Conservation (phyloP, 257 asterid species). For the Sherardia arvensis region DNA sequence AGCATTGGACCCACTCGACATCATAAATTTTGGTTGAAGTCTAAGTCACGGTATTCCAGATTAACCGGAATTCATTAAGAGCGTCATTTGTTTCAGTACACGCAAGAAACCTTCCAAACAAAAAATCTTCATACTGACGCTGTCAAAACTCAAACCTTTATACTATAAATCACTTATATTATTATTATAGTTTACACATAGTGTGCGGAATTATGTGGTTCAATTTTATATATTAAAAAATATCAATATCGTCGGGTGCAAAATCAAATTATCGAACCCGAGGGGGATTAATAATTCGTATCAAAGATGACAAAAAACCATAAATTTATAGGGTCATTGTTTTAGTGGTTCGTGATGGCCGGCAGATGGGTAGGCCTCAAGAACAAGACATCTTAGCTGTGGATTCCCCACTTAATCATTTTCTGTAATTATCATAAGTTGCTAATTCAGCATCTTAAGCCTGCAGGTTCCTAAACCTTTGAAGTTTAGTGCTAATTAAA, state of each 20-base stretch:
- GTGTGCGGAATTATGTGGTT: background rate
- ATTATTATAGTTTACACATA: background rate
- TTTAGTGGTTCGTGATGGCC: background rate
- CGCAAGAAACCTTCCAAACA: too few relatives aligned
- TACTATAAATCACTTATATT: too few relatives aligned
- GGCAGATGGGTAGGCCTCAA: background rate
- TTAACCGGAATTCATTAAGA: too few relatives aligned
- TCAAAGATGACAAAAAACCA: background rate
- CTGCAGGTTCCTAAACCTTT: background rate
- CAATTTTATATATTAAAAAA: background rate
- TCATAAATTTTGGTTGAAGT: too few relatives aligned
- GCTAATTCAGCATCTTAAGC: background rate
- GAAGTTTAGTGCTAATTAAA: constrained; percentile 8
- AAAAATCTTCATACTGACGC: too few relatives aligned
- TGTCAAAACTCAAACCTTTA: too few relatives aligned
- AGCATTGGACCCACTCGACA: too few relatives aligned
- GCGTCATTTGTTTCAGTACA: too few relatives aligned
- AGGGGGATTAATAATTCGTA: background rate
- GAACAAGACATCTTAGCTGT: constrained; percentile 15
- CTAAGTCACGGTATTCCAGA: too few relatives aligned
- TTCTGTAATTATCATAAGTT: background rate
- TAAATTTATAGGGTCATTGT: background rate
- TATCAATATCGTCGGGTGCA: background rate
- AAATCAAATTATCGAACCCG: background rate
- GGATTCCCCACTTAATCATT: background rate